Base-by-base conservation (phyloP, 768 basidiomycete species). In the Clitopilus passeckerianus region DNA sequence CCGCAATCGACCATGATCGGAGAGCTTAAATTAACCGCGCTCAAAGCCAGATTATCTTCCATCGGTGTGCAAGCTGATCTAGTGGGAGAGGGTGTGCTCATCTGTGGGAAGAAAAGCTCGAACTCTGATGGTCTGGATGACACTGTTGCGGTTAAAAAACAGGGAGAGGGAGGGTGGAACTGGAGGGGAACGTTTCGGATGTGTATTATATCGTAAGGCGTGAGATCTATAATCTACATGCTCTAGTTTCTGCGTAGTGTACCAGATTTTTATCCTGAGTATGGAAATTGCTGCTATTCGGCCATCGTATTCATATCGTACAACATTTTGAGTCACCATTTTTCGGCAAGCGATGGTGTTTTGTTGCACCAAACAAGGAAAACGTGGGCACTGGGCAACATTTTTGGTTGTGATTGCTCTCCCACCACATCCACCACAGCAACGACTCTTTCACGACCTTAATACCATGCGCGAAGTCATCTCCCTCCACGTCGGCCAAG, bases 401-500 rank as follows among this genome's bases (percentile, higher is more conserved):
- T 66, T 67, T 71, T 72, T 65, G 61, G 60, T 65, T 63, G 62
- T 62, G 62, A 58, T 56, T 59, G 70, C 71, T 66, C 72, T 73
- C 69, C 68, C 66, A 73, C 70, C 69, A 72, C 68, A 60, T 64
- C 58, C 61, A 54, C 59, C 55, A 59, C 58, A 57, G 58, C 63
- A 63, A 61, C 62, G 57, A 64, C 61, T 68, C 62, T 62, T 63
- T 53, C 58, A 50, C 57, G 50, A 61, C 58, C 33, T 43, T 59
- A 64, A 71, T 69, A 80, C 69, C 75, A 93, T 93, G 91, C 89
- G 91, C 82, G 91, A 93, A 89, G 95, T 98, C 76, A 96, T 97
- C 81, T 96, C 93, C 66, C 83, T 98, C 72, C 94, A 98, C 78
- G 95, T 98, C 73, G 96, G 96, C 71, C 97, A 99, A 81, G 97